Conservation (phyloP, 345 rosid species). For the Eutrema heterophyllum region DNA sequence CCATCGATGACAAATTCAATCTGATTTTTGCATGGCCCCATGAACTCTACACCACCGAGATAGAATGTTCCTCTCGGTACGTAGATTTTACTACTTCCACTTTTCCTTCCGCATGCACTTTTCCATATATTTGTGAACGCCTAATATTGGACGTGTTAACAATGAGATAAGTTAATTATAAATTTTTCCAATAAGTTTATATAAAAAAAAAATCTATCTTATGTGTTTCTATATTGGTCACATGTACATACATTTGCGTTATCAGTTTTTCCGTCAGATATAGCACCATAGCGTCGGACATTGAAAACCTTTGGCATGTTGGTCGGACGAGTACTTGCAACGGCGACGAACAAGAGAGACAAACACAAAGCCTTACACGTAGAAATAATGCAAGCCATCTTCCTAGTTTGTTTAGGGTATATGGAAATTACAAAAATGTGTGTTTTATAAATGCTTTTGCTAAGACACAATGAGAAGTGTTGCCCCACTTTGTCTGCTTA, state of each 20-base stretch:
- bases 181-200: no score
- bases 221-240: background rate
- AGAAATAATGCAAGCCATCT: background rate
- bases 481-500: background rate
- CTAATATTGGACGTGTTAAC: background rate
- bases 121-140: conserved; percentile 15
- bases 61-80: conserved; percentile 23
- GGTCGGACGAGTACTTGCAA: background rate
- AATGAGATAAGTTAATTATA: background rate
- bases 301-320: background rate
- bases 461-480: background rate
- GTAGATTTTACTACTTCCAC: conserved; percentile 17
- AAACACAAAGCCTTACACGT: background rate
- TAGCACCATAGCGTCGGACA: conserved; percentile 10
- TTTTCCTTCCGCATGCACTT: conserved; percentile 1
- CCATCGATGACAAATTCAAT: conserved; percentile 25
- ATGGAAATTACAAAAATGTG: background rate
- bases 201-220: no score
- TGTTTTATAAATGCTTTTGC: background rate
- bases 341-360: background rate
- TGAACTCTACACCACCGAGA: conserved; percentile 7
- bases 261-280: conserved; percentile 17
- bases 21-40: conserved; percentile 20
- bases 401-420: background rate
- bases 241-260: conserved; percentile 1